Evolutionary conservation across 371 early-diverging fungal genomes (phyloP), one percentile per base, ranked within the genome.

Genomic region (Actinomucor elegans): DNA sequence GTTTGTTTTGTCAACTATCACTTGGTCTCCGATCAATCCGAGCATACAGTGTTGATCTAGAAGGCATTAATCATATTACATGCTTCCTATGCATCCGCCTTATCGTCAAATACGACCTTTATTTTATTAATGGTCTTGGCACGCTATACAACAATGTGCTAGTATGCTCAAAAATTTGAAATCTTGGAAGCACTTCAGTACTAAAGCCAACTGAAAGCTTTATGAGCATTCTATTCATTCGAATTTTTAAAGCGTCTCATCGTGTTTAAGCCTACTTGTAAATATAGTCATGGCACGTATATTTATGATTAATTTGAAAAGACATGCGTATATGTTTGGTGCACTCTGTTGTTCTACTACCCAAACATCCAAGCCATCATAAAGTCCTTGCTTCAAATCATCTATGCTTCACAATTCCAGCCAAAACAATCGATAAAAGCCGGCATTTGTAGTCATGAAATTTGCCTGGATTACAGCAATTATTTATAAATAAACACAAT

Each of bases 241-340:
- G 66, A 64, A 4, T 93, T 92, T 50, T 54, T 57, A 14, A 93
- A 94, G 65, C 73, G 72, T 2, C 80, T 75, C 15, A 66, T 91
- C 14, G 41, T 50, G 11, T 94, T 93, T 67, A 81, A 84, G 3
- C 94, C 94, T 0, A 94, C 93, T 0, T 94, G 91, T 80, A 94
- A 94, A 71, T 93, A 91, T 57, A 85, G 92, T 54, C 69, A 73
- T 2, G 83, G 83, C 10, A 80, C 83, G 26, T 77, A 84, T 15
- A 52, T 60, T 2, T 94, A 89, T 57, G 94, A 94, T 55, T 75
- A 85, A 3, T 86, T 87, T 8, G 91, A 92, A 20, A 94, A 94
- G 64, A 69, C 81, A 61, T 79, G 93, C 2, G 77, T 86, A 0
- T 93, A 93, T 3, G 86, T 91, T 0, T 94, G 89, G 88, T 71